Evolutionary conservation across 2,329 filamentous ascomycete species (phyloP).

Genomic region (Diaporthe aspalathi): DNA sequence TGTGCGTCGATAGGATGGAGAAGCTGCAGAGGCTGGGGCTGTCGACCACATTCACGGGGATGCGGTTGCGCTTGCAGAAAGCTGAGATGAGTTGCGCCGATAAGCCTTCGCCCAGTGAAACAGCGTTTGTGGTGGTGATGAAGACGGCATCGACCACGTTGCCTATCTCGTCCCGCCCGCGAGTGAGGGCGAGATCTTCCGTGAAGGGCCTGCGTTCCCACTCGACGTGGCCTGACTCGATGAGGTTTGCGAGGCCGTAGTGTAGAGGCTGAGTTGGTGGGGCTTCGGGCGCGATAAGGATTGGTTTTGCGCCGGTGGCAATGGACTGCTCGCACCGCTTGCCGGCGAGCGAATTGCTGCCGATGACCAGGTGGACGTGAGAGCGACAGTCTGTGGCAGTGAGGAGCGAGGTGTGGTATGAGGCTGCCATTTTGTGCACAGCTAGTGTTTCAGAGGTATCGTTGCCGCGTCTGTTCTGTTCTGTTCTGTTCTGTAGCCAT

Average conservation of each 20-base stretch:
- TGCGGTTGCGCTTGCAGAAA: constrained; percentile 81
- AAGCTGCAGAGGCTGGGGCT: constrained; percentile 89
- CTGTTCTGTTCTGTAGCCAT: constrained; percentile 32
- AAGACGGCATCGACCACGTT: constrained; percentile 91
- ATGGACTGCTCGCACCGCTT: constrained; percentile 84
- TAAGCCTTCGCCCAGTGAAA: constrained; percentile 35
- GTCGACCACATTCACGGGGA: constrained; percentile 94
- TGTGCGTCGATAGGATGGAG: constrained; percentile 87
- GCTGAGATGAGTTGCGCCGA: constrained; percentile 69
- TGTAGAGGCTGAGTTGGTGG: constrained; percentile 63
- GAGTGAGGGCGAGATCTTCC: constrained; percentile 76
- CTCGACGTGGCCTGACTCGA: constrained; percentile 73
- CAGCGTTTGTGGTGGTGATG: constrained; percentile 68
- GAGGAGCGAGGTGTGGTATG: constrained; percentile 66
- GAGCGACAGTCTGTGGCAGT: constrained; percentile 76
- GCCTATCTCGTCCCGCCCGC: constrained; percentile 85
- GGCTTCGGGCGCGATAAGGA: constrained; percentile 77
- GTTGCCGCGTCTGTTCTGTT: constrained; percentile 25
- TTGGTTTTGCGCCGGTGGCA: constrained; percentile 82
- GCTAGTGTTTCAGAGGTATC: constrained; percentile 28
- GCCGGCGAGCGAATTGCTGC: constrained; percentile 87
- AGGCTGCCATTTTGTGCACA: constrained; percentile 40
- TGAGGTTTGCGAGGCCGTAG: constrained; percentile 68
- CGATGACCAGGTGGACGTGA: constrained; percentile 86
- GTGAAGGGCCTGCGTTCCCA: constrained; percentile 76